phyloP scores from a whole-genome alignment of 2,329 filamentous ascomycete species.

The Alternaria ethzedia region DNA sequence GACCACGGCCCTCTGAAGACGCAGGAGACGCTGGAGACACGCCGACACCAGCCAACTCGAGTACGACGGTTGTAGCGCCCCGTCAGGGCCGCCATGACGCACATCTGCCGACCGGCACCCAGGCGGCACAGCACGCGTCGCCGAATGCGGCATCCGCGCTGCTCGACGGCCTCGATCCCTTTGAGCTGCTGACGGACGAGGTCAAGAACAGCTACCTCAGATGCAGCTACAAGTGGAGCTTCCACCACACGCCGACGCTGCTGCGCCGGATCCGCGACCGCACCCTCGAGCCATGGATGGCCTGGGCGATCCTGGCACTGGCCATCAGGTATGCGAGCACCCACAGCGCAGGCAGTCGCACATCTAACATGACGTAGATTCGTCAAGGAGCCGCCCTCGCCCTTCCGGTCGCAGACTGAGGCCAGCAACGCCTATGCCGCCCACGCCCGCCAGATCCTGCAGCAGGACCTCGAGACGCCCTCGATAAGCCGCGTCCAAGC shows the following conservation, averaged over 20 bases:
- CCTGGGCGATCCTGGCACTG: conserved; percentile 52
- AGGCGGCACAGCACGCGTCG: conserved; percentile 27
- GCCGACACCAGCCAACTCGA: conserved; percentile 14
- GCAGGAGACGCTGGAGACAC: conserved; percentile 24
- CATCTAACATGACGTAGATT: conserved; percentile 32
- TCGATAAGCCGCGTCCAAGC: conserved; percentile 50
- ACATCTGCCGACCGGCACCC: conserved; percentile 33
- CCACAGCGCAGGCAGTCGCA: background rate
- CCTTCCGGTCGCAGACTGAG: conserved; percentile 47
- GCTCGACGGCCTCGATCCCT: conserved; percentile 46
- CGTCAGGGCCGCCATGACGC: conserved; percentile 29
- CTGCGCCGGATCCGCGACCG: conserved; percentile 47
- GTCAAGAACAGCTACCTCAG: conserved; percentile 51
- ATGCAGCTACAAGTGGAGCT: conserved; percentile 53
- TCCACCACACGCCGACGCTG: conserved; percentile 50
- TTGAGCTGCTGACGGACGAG: conserved; percentile 50
- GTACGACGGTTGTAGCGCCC: conserved; percentile 13
- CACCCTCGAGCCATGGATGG: conserved; percentile 48
- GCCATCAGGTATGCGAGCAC: conserved; percentile 42
- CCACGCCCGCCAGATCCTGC: conserved; percentile 50
- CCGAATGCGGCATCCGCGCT: conserved; percentile 35
- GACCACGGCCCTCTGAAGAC: conserved; percentile 39
- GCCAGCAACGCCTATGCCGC: conserved; percentile 52
- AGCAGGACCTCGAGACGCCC: conserved; percentile 49
- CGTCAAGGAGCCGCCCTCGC: conserved; percentile 44